These are phyloP conservation scores for Pichia heedii DNA, from an alignment of 805 yeast genomes.

Conservation along the genomic window DNA sequence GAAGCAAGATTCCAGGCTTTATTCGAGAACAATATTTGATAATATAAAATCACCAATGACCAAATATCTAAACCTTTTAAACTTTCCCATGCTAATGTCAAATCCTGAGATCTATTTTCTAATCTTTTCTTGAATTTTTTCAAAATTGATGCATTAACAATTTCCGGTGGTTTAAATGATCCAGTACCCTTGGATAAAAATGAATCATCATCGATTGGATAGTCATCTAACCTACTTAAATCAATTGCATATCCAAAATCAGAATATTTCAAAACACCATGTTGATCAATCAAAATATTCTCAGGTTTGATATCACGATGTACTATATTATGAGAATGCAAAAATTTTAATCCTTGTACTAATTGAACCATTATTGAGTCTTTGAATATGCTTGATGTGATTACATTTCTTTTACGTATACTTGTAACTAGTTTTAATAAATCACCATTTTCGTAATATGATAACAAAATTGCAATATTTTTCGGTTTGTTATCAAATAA, in stretches of 20 bases:
- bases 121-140: constrained; percentile 1
- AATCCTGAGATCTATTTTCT: constrained; percentile 13
- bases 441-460: constrained; percentile 40
- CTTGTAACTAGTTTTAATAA: constrained; percentile 34
- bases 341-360: constrained; percentile 36
- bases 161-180: constrained; percentile 48
- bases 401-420: constrained; percentile 29
- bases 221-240: constrained; percentile 16
- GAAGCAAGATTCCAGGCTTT: constrained; percentile 42
- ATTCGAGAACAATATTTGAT: constrained; percentile 34
- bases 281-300: constrained; percentile 37
- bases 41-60: constrained; percentile 44
- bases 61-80: constrained; percentile 39
- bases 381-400: constrained; percentile 28
- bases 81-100: no score
- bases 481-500: not conserved
- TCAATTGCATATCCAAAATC: constrained; percentile 46
- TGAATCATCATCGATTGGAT: constrained; percentile 13
- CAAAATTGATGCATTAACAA: constrained; percentile 16
- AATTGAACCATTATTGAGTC: constrained; percentile 46
- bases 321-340: constrained; percentile 35
- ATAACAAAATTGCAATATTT: constrained; percentile 29
- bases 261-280: constrained; percentile 36
- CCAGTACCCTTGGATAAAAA: constrained; percentile 38
- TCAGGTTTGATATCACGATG: constrained; percentile 52